Evolutionary conservation across 345 rosid genomes (phyloP).

Genomic region (Melaleuca quinquenervia): DNA sequence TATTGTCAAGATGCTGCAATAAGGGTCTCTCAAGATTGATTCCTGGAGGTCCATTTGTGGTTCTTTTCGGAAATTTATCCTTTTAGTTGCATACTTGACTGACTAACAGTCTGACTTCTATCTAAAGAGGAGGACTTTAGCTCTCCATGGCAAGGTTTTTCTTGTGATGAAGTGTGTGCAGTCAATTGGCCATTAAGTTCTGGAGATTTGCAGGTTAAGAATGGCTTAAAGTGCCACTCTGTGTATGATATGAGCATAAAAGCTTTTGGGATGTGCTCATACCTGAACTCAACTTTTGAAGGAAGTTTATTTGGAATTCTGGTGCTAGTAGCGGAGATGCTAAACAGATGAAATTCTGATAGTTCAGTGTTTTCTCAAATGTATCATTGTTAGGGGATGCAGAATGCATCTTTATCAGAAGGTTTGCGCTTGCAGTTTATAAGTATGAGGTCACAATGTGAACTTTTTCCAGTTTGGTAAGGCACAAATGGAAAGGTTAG

Average conservation of each 20-base stretch:
- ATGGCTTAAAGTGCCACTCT: background rate
- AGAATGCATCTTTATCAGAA: background rate
- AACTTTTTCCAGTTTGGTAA: background rate
- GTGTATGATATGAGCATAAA: background rate
- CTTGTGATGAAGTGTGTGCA: background rate
- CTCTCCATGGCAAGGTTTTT: background rate
- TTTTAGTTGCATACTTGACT: background rate
- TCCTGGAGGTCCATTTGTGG: background rate
- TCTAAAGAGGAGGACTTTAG: background rate
- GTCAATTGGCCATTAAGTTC: background rate
- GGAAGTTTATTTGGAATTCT: background rate
- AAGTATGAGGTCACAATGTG: background rate
- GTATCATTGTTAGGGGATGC: background rate
- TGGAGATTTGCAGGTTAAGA: background rate
- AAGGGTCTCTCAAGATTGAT: background rate
- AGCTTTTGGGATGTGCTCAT: background rate
- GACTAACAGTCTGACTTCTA: background rate
- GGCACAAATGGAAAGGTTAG: background rate
- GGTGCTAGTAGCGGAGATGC: background rate
- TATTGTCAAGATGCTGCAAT: background rate
- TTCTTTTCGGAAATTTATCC: background rate
- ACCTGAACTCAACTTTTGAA: background rate
- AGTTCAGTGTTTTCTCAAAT: background rate
- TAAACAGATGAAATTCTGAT: background rate
- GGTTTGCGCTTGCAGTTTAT: background rate